Conservation (phyloP, 2,329 filamentous ascomycete genomes). For the Aspergillus quadricinctus region DNA sequence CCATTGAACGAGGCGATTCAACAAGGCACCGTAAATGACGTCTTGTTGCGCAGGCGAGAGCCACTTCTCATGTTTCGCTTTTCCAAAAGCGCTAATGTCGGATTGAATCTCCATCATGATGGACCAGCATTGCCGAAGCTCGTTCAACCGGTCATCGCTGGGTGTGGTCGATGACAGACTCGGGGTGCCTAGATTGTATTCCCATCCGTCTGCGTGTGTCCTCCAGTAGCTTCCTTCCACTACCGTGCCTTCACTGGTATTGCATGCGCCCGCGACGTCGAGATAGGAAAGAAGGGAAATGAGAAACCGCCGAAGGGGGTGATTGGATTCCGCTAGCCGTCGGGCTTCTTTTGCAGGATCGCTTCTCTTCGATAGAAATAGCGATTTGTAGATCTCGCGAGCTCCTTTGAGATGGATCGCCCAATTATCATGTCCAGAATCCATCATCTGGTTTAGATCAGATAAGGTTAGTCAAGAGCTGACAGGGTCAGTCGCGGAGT, state of each 20-base stretch:
- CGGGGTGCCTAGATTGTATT: constrained; percentile 33
- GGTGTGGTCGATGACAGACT: constrained; percentile 21
- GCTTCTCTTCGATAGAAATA: constrained; percentile 24
- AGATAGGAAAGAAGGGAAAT: constrained; percentile 38
- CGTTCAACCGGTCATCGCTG: constrained; percentile 21
- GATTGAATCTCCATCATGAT: constrained; percentile 33
- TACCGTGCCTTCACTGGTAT: constrained; percentile 34
- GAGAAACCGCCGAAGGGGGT: constrained; percentile 34
- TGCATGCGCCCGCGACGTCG: constrained; percentile 37
- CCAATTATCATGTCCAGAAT: constrained; percentile 36
- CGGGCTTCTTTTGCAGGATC: constrained; percentile 23
- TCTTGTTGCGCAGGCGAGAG: constrained; percentile 28
- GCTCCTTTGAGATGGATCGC: constrained; percentile 37
- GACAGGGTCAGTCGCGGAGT: background rate
- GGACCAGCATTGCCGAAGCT: constrained; percentile 29
- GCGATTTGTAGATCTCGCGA: constrained; percentile 33
- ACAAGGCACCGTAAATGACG: constrained; percentile 24
- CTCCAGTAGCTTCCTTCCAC: constrained; percentile 38
- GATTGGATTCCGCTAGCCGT: constrained; percentile 27
- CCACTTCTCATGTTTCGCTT: constrained; percentile 26
- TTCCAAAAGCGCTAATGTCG: constrained; percentile 30
- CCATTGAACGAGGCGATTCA: constrained; percentile 27
- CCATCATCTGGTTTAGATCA: constrained; percentile 31
- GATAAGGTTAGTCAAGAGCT: background rate
- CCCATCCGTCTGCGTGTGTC: constrained; percentile 35